A percentile compares a stretch with the other conserved stretches of the same genome.
Evolutionary conservation across 257 asterid species (phyloP).

Genomic region (Gynochthodes officinalis): DNA sequence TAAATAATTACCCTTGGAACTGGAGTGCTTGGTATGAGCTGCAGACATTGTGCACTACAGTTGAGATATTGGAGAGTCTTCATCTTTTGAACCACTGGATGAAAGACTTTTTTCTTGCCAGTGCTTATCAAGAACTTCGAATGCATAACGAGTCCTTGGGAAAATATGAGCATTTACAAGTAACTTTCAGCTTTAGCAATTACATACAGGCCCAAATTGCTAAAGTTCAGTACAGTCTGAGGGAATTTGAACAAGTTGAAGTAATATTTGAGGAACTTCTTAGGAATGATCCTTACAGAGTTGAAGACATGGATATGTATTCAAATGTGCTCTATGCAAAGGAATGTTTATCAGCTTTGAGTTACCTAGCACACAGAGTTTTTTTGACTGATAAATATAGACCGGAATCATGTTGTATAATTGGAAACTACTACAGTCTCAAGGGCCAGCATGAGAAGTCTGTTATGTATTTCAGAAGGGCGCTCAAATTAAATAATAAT

Average conservation of each 20-base stretch:
- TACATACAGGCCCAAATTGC: slow-evolving; percentile 94
- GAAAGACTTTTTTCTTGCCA: slow-evolving; percentile 94
- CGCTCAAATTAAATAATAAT: slow-evolving; percentile 83
- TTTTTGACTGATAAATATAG: slow-evolving; percentile 73
- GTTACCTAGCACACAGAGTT: slow-evolving; percentile 96
- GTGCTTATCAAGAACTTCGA: slow-evolving; percentile 87
- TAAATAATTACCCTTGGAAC: slow-evolving; percentile 91
- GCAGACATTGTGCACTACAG: slow-evolving; percentile 58
- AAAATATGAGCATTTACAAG: slow-evolving; percentile 66
- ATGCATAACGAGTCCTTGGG: slow-evolving; percentile 73
- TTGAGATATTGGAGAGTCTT: slow-evolving; percentile 62
- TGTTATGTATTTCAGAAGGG: slow-evolving; percentile 78
- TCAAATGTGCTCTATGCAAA: slow-evolving; percentile 90
- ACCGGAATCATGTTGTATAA: slow-evolving; percentile 90
- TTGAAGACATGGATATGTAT: slow-evolving; percentile 96
- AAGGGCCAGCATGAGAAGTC: slow-evolving; percentile 93
- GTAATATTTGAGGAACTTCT: slow-evolving; percentile 86
- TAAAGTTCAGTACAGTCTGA: slow-evolving; percentile 73
- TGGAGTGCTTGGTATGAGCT: slow-evolving; percentile 99
- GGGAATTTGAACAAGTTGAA: slow-evolving; percentile 91
- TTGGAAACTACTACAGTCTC: slow-evolving; percentile 86
- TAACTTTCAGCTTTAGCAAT: slow-evolving; percentile 78
- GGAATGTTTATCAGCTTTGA: slow-evolving; percentile 83
- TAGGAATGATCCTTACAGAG: slow-evolving; percentile 82
- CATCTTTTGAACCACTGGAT: slow-evolving; percentile 83